phyloP scores from a whole-genome alignment of 176 grass and related monocot species.

The Triticum aestivum region IWGSC_CS_RefSeq_v2.1 NC_057806.1:381001001-381001500 shows the following conservation, averaged over 20 bases:
- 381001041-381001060: not conserved
- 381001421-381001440: not conserved
- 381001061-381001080: not conserved
- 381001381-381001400: not conserved
- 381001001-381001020: not conserved
- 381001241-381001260: no score
- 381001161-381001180: not conserved
- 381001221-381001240: not conserved
- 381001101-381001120: not conserved
- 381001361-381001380: not conserved
- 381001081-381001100: not conserved
- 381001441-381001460: not conserved
- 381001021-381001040: not conserved
- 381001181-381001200: no score
- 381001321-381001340: not conserved
- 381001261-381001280: no score
- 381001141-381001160: not conserved
- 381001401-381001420: not conserved
- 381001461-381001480: not conserved
- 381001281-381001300: not conserved
- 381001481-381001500: not conserved
- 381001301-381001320: not conserved
- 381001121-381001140: not conserved
- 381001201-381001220: not conserved
- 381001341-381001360: not conserved